phyloP scores from a whole-genome alignment of 2,329 filamentous ascomycete genomes.

The Pestalotiopsis sp. region DNA sequence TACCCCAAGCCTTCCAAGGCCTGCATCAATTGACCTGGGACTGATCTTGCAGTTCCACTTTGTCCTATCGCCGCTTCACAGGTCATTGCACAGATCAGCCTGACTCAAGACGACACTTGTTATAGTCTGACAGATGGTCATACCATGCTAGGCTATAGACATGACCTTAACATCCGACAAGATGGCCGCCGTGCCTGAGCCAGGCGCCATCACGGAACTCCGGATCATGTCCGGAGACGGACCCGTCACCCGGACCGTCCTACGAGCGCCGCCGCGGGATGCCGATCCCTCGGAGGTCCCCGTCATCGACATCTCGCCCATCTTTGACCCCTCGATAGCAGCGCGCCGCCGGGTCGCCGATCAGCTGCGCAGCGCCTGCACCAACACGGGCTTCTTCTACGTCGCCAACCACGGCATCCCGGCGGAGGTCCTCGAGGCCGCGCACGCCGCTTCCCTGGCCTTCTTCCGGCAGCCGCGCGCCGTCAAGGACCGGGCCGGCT shows the following conservation, averaged over 20 bases:
- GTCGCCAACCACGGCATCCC: slow-evolving; percentile 32
- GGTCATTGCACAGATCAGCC: background rate
- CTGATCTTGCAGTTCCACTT: background rate
- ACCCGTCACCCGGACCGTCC: slow-evolving; percentile 22
- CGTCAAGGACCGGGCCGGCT: slow-evolving; percentile 29
- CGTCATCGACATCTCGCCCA: slow-evolving; percentile 43
- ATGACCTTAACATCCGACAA: too few relatives aligned
- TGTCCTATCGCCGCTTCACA: too few relatives aligned
- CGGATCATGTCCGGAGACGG: slow-evolving; percentile 28
- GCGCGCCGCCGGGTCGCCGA: slow-evolving; percentile 40
- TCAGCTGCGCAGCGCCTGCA: slow-evolving; percentile 41
- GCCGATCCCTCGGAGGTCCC: slow-evolving; percentile 35
- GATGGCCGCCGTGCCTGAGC: background rate
- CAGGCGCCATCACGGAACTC: slow-evolving; percentile 20
- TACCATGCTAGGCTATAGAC: background rate
- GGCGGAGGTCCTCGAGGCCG: slow-evolving; percentile 32
- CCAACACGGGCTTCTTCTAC: slow-evolving; percentile 48
- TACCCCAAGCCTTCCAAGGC: too few relatives aligned
- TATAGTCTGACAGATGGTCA: background rate
- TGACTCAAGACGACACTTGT: background rate
- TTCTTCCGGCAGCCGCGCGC: slow-evolving; percentile 28
- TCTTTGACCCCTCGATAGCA: slow-evolving; percentile 36
- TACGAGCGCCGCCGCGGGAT: slow-evolving; percentile 26
- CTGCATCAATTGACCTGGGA: background rate
- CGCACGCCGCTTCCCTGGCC: slow-evolving; percentile 22